Conservation (phyloP, 257 asterid species). For the Ligustrum vulgare region DNA sequence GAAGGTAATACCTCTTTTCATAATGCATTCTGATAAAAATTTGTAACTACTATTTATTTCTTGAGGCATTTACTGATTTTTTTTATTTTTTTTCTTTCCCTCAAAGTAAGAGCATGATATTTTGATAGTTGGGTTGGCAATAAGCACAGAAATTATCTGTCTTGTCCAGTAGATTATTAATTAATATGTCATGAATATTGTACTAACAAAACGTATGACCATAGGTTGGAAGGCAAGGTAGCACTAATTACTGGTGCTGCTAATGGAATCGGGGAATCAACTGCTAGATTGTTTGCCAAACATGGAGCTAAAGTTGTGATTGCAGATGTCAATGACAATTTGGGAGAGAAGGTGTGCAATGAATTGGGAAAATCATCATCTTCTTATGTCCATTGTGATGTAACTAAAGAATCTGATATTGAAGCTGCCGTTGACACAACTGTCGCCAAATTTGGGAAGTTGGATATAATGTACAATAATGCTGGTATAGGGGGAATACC, state of each 20-base stretch:
- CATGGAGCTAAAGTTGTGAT: conserved; percentile 11
- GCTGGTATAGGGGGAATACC: conserved; percentile 24
- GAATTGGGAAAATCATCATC: conserved; percentile 16
- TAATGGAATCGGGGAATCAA: conserved; percentile 15
- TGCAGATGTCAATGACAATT: background rate
- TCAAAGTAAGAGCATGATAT: no score
- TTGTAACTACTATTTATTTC: no score
- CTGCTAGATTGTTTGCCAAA: background rate
- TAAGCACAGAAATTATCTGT: no score
- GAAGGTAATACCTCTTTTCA: background rate
- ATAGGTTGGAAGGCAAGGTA: conserved; percentile 18
- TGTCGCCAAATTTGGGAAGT: conserved; percentile 25
- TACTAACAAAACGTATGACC: background rate
- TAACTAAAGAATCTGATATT: conserved; percentile 14
- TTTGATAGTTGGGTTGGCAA: no score
- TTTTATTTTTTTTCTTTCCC: no score
- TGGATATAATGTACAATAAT: conserved; percentile 41
- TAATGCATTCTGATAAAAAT: no score
- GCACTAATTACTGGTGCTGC: conserved; percentile 17
- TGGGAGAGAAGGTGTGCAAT: conserved; percentile 4
- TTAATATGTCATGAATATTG: background rate
- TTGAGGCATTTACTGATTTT: no score
- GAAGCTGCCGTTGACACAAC: conserved; percentile 17
- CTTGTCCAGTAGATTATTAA: no score
- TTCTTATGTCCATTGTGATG: conserved; percentile 23